Evolutionary conservation across 148 eudicot genomes (phyloP).

Genomic region (Fagopyrum tataricum): DNA sequence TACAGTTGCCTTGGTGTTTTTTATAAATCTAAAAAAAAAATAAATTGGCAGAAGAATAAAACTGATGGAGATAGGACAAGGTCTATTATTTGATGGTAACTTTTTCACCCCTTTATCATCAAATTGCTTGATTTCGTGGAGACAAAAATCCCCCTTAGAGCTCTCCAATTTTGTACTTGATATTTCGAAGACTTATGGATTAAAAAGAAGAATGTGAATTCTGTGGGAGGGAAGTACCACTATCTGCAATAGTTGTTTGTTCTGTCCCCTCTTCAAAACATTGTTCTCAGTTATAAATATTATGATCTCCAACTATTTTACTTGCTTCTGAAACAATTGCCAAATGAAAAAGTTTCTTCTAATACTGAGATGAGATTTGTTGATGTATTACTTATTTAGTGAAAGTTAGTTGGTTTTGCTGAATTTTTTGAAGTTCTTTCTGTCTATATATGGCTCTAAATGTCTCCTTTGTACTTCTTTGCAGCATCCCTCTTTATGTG

Average conservation of each 20-base stretch:
- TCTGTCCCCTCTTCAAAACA: background rate
- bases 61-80: background rate
- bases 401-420: background rate
- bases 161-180: background rate
- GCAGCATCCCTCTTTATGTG: background rate
- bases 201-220: background rate
- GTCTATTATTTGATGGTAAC: background rate
- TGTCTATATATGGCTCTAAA: slow-evolving; percentile 9
- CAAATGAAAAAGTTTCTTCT: background rate
- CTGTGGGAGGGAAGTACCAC: background rate
- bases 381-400: background rate
- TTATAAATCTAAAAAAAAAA: background rate
- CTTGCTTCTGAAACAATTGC: background rate
- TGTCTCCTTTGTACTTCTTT: slow-evolving; percentile 7
- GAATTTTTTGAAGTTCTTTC: background rate
- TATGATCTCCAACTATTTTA: background rate
- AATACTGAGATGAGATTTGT: background rate
- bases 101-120: background rate
- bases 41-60: background rate
- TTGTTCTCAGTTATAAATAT: background rate
- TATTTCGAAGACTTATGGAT: background rate
- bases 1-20: background rate
- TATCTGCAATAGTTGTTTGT: background rate
- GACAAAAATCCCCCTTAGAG: background rate
- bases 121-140: background rate